Evolutionary conservation across 768 basidiomycete genomes (phyloP).

Genomic region (Macrolepiota fuliginosa): DNA sequence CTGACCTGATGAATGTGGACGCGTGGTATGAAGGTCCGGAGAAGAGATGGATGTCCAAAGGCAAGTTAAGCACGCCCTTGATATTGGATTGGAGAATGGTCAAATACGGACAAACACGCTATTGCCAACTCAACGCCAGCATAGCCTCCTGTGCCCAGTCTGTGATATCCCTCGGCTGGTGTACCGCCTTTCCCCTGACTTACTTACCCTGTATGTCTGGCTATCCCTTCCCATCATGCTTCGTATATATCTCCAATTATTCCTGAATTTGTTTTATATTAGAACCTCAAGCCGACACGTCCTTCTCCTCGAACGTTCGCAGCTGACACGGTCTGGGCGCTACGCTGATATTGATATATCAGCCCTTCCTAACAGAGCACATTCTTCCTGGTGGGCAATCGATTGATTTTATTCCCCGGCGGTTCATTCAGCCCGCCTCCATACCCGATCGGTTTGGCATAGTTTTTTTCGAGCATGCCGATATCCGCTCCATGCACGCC

Average conservation of each 20-base stretch:
- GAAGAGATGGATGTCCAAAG: conserved; percentile 4
- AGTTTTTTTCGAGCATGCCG: background rate
- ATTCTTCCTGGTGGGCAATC: too few species aligned
- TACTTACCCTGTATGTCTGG: conserved; percentile 2
- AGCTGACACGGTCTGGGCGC: background rate
- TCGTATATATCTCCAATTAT: background rate
- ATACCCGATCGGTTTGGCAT: background rate
- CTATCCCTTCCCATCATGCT: background rate
- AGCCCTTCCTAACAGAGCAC: too few species aligned
- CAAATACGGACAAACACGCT: conserved; percentile 21
- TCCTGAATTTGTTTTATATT: too few species aligned
- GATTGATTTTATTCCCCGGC: too few species aligned
- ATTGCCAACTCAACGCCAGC: conserved; percentile 4
- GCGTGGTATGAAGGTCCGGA: conserved; percentile 17
- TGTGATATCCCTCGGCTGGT: background rate
- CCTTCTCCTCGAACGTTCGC: background rate
- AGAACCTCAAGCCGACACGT: background rate
- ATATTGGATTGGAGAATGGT: conserved; percentile 22
- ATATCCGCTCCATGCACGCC: background rate
- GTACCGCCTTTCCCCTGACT: background rate
- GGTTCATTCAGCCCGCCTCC: background rate
- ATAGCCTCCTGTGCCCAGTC: background rate
- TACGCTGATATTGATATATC: too few species aligned
- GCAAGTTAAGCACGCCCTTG: conserved; percentile 7
- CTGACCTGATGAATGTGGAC: conserved; percentile 21